A percentile compares a stretch with the other conserved stretches of the same genome.
phyloP scores from a whole-genome alignment of 2,329 filamentous ascomycete genomes.

The Teratosphaeriaceae sp. region DNA sequence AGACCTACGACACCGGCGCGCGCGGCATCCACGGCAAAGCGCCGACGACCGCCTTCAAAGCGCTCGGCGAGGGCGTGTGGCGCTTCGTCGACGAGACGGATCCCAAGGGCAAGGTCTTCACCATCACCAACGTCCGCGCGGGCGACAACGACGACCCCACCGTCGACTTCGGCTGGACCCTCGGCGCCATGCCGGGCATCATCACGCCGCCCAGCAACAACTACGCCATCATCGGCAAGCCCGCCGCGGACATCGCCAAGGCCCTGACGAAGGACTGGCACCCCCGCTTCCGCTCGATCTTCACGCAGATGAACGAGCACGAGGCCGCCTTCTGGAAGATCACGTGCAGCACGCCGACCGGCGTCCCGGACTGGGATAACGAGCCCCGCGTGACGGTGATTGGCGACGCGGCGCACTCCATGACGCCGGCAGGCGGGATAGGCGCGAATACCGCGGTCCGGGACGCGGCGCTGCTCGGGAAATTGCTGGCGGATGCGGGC shows the following conservation, averaged over 20 bases:
- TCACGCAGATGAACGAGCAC: constrained; percentile 50
- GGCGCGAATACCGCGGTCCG: constrained; percentile 53
- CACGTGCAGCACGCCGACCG: constrained; percentile 53
- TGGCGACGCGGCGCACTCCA: constrained; percentile 52
- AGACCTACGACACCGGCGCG: constrained; percentile 57
- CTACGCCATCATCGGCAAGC: constrained; percentile 50
- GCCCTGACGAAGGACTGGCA: constrained; percentile 50
- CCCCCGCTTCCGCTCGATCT: constrained; percentile 48
- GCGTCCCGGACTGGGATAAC: constrained; percentile 55
- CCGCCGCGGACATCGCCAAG: constrained; percentile 54
- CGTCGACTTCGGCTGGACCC: constrained; percentile 57
- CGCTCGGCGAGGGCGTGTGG: constrained; percentile 58
- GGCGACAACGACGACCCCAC: constrained; percentile 53
- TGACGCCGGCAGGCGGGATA: constrained; percentile 49
- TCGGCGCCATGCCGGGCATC: constrained; percentile 52
- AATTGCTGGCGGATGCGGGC: constrained; percentile 46
- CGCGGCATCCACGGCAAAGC: constrained; percentile 61
- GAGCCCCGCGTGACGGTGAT: constrained; percentile 53
- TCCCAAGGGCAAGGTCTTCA: constrained; percentile 42
- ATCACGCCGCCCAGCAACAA: constrained; percentile 55
- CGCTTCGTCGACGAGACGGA: constrained; percentile 45
- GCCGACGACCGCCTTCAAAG: constrained; percentile 54
- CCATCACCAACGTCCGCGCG: constrained; percentile 59
- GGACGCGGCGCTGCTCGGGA: constrained; percentile 50
- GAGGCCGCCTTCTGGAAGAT: constrained; percentile 63